Evolutionary conservation across 2,329 filamentous ascomycete genomes (phyloP).

Genomic region (Knoxdaviesia capensis): DNA sequence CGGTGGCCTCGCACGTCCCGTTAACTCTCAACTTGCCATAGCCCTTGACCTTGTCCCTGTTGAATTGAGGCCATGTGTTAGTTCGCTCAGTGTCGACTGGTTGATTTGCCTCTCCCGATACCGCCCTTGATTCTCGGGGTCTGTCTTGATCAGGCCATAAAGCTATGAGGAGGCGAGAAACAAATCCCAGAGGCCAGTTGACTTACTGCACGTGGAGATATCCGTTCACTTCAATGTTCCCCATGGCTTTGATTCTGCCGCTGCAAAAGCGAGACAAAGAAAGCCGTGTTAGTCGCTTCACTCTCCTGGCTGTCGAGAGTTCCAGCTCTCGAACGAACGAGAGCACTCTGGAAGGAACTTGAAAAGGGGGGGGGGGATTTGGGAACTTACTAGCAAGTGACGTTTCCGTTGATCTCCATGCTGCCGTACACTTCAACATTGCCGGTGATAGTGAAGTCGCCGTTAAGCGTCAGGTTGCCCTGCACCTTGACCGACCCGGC

Average conservation of each 20-base stretch:
- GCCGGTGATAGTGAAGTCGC: conserved; percentile 22
- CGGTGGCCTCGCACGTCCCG: conserved; percentile 20
- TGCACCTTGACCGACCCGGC: conserved; percentile 24
- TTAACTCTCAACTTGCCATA: conserved; percentile 24
- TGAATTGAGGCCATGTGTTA: background rate
- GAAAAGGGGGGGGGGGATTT: background rate
- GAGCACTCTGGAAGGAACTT: too few relatives aligned
- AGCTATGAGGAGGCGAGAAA: too few relatives aligned
- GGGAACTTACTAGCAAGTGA: conserved; percentile 20
- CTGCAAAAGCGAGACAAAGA: conserved; percentile 7
- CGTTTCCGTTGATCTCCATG: conserved; percentile 19
- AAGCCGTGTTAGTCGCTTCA: too few relatives aligned
- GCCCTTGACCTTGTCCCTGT: conserved; percentile 23
- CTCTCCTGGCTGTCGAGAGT: too few relatives aligned
- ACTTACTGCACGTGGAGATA: conserved; percentile 17
- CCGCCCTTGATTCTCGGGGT: too few relatives aligned
- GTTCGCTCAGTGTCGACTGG: background rate
- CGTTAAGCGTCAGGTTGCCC: conserved; percentile 21
- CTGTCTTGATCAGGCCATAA: too few relatives aligned
- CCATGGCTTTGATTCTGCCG: conserved; percentile 23
- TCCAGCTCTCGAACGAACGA: too few relatives aligned
- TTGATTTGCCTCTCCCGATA: background rate
- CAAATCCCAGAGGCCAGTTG: background rate
- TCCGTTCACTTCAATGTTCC: conserved; percentile 22
- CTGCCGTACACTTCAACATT: conserved; percentile 25